Evolutionary conservation across 2,329 filamentous ascomycete species (phyloP), one percentile per base, ranked within the genome.

Genomic region (Ceratocystis smalleyi): DNA sequence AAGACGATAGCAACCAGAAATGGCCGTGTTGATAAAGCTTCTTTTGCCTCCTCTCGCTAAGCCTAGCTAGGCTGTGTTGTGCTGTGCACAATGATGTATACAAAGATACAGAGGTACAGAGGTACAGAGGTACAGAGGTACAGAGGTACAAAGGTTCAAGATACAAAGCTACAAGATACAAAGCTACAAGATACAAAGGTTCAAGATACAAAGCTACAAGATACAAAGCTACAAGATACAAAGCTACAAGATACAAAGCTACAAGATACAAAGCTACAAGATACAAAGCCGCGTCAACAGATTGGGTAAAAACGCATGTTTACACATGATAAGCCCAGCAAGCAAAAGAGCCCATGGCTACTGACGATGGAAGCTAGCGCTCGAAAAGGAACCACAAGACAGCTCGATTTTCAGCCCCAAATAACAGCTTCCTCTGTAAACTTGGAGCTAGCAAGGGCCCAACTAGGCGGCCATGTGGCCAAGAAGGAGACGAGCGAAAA

Each of bases 391-490:
- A 12, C 54, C 17, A 6, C 54, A 57, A 35, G 54, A 35, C 54
- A 57, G 27, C 24, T 35, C 54, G n/a, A 19, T 30, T 17, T 57
- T 35, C 54, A 57, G 54, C 17, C 24, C 54, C 54, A 35, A 5
- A 57, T n/a, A n/a, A 27, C 54, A 35, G 27, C 54, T 35, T 30
- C 54, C 32, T 57, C 54, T n/a, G 24, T 24, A 30, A 22, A 57
- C 24, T 57, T 35, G 54, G 27, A 27, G 54, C 54, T 57, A n/a
- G 54, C 27, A n/a, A n/a, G n/a, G n/a, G n/a, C 6, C 54, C 54
- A 30, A 30, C 54, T 30, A 57, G 54, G 54, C 54, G 54, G 30
- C 54, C 54, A 57, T 57, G 54, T 57, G 54, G 54, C 54, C 32
- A 30, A n/a, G 24, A 27, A 57, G 47, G 24, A 27, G 22, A 15